A percentile compares a stretch with the other conserved stretches of the same genome.
Conservation (phyloP, 2,329 filamentous ascomycete genomes). For the Monosporascus sp. region DNA sequence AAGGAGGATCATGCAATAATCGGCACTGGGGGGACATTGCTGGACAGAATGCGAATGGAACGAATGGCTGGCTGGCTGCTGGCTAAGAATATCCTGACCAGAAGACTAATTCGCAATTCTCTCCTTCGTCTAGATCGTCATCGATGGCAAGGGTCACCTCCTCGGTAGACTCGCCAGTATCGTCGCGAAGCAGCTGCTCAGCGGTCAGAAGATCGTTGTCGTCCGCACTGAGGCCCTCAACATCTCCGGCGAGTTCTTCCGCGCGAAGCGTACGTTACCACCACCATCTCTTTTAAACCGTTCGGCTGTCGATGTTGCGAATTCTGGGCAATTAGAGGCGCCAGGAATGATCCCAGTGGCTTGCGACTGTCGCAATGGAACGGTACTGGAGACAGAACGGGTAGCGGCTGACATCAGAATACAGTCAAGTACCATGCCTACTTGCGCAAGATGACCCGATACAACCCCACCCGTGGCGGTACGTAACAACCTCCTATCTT, state of each 20-base stretch:
- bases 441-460: slow-evolving; percentile 99
- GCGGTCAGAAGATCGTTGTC: slow-evolving; percentile 98
- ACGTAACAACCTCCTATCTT: slow-evolving; percentile 36
- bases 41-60: too few relatives aligned
- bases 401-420: slow-evolving; percentile 42
- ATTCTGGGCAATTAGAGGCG: not conserved
- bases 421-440: slow-evolving; percentile 99
- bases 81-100: not conserved
- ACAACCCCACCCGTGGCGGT: slow-evolving; percentile 98
- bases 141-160: slow-evolving; percentile 99
- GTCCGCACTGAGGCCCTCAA: slow-evolving; percentile 99
- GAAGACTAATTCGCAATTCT: slow-evolving; percentile 25
- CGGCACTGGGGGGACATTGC: too few relatives aligned
- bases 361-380: slow-evolving; percentile 4
- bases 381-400: slow-evolving; percentile 4
- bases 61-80: too few relatives aligned
- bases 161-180: slow-evolving; percentile 97
- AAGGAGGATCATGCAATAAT: too few relatives aligned
- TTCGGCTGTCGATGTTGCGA: not conserved
- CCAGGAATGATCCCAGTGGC: slow-evolving; percentile 5
- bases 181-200: slow-evolving; percentile 98
- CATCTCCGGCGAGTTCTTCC: slow-evolving; percentile 99
- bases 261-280: slow-evolving; percentile 90
- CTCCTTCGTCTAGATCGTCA: slow-evolving; percentile 67
- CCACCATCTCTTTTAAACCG: slow-evolving; percentile 2